Evolutionary conservation across 1,139 yeast genomes (phyloP).

Genomic region (Saccharomycopsis hybrid): DNA sequence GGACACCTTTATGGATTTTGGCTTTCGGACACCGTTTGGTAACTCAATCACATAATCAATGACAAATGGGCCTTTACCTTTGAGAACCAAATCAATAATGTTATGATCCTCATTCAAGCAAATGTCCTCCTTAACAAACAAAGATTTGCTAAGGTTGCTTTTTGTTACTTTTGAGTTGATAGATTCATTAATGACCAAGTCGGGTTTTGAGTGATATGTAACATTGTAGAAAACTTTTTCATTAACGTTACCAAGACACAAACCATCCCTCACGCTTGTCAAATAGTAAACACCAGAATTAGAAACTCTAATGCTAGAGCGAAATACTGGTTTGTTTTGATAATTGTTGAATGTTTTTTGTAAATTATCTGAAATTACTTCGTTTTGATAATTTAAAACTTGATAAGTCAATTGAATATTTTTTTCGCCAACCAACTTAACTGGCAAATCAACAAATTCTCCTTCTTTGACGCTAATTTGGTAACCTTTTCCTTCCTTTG

Average conservation of each 20-base stretch:
- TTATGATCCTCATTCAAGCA: slow-evolving; percentile 43
- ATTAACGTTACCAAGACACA: slow-evolving; percentile 58
- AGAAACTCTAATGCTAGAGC: slow-evolving; percentile 29
- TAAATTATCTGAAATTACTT: slow-evolving; percentile 11
- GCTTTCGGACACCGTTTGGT: slow-evolving; percentile 44
- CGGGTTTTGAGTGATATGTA: slow-evolving; percentile 53
- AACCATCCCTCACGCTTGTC: slow-evolving; percentile 52
- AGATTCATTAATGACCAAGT: slow-evolving; percentile 30
- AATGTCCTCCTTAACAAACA: slow-evolving; percentile 33
- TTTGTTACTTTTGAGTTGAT: slow-evolving; percentile 5
- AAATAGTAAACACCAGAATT: slow-evolving; percentile 62
- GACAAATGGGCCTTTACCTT: slow-evolving; percentile 69
- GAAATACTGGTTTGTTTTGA: slow-evolving; percentile 35
- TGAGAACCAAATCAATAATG: slow-evolving; percentile 41
- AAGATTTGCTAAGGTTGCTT: slow-evolving; percentile 24
- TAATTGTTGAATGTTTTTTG: slow-evolving; percentile 22
- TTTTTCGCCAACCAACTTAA: slow-evolving; percentile 46
- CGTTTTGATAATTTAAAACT: slow-evolving; percentile 26
- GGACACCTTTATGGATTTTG: slow-evolving; percentile 41
- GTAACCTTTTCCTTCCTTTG: slow-evolving; percentile 27
- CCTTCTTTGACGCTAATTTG: slow-evolving; percentile 54
- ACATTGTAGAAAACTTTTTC: slow-evolving; percentile 37
- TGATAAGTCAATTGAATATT: slow-evolving; percentile 44
- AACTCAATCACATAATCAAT: slow-evolving; percentile 58
- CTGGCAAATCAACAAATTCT: slow-evolving; percentile 48